phyloP scores from a whole-genome alignment of 129 eudicot species.

The Helianthus annuus region DNA sequence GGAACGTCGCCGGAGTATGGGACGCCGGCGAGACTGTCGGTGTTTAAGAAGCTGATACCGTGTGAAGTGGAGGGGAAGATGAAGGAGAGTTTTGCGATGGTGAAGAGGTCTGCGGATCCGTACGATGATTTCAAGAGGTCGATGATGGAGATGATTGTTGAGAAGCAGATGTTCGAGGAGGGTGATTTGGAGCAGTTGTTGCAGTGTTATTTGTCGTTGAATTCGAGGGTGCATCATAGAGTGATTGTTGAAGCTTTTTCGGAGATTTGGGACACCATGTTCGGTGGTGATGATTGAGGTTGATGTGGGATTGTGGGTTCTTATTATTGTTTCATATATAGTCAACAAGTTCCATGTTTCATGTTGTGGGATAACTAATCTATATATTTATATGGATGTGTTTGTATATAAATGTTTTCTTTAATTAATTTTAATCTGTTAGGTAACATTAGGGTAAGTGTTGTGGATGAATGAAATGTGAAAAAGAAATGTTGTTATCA shows the following conservation, averaged over 20 bases:
- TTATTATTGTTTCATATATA: neutral
- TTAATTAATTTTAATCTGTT: too few species aligned
- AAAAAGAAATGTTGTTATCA: too few species aligned
- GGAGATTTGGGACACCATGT: slow-evolving; percentile 78
- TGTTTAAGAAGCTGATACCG: slow-evolving; percentile 69
- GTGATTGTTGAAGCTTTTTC: slow-evolving; percentile 71
- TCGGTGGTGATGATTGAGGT: slow-evolving; percentile 21
- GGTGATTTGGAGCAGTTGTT: slow-evolving; percentile 77
- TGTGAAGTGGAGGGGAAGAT: slow-evolving; percentile 79
- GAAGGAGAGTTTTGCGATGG: slow-evolving; percentile 90
- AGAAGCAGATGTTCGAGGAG: slow-evolving; percentile 75
- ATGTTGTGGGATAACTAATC: neutral
- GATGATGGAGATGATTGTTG: slow-evolving; percentile 90
- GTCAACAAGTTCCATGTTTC: slow-evolving; percentile 31
- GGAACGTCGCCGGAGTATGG: slow-evolving; percentile 21
- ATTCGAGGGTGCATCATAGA: slow-evolving; percentile 64
- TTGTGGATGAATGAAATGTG: too few species aligned
- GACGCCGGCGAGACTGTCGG: slow-evolving; percentile 73
- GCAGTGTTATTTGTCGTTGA: slow-evolving; percentile 75
- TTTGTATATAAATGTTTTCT: neutral
- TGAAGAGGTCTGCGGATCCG: slow-evolving; percentile 85
- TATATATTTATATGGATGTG: neutral
- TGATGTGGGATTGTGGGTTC: neutral
- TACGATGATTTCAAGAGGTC: slow-evolving; percentile 81
- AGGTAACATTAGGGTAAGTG: too few species aligned